Evolutionary conservation across 805 yeast genomes (phyloP).

Genomic region (Torulaspora indica): DNA sequence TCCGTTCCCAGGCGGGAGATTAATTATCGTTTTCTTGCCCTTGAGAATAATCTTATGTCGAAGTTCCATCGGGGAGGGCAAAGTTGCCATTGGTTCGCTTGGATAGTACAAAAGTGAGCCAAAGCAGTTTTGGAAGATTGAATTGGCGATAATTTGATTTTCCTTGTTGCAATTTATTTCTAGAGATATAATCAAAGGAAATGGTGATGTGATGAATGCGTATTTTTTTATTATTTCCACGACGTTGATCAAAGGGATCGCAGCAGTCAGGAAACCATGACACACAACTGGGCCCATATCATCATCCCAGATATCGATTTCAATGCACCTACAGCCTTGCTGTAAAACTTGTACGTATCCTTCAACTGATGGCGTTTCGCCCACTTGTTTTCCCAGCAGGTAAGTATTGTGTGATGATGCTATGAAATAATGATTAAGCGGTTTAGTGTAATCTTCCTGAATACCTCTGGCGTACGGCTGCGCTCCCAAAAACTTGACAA

Average conservation of each 20-base stretch:
- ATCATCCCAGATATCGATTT: constrained; percentile 93
- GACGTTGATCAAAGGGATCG: constrained; percentile 66
- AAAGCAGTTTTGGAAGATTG: constrained; percentile 50
- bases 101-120: constrained; percentile 50
- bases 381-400: constrained; percentile 79
- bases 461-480: constrained; percentile 26
- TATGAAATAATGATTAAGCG: constrained; percentile 80
- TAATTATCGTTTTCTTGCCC: constrained; percentile 53
- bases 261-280: constrained; percentile 84
- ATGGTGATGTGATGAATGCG: constrained; percentile 83
- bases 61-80: constrained; percentile 73
- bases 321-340: constrained; percentile 92
- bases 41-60: constrained; percentile 71
- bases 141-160: constrained; percentile 59
- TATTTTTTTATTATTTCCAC: constrained; percentile 70
- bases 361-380: constrained; percentile 81
- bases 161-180: constrained; percentile 73
- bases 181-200: constrained; percentile 78
- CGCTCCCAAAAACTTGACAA: constrained; percentile 33
- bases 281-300: constrained; percentile 77
- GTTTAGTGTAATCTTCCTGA: constrained; percentile 45
- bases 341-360: constrained; percentile 83
- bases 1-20: constrained; percentile 4
- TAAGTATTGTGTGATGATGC: constrained; percentile 96
- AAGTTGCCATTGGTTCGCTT: constrained; percentile 16